These are phyloP conservation scores for Podosphaera fusca DNA, from an alignment of 2,329 filamentous ascomycete species.

Conservation along the genomic window DNA sequence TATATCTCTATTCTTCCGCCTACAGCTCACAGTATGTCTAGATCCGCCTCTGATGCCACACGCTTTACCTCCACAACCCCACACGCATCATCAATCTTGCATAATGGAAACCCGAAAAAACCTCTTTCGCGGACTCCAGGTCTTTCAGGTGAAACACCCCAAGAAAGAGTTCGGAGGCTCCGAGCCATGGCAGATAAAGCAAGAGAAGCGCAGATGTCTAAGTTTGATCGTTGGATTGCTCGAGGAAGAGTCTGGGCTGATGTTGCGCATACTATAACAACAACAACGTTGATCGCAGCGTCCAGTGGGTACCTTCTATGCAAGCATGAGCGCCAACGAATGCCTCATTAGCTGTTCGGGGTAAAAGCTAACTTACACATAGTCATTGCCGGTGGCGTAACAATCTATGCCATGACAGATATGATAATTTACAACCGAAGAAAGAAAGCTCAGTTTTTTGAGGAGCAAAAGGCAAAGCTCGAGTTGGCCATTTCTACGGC, in stretches of 20 bases:
- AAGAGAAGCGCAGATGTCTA: constrained; percentile 13
- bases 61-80: constrained; percentile 50
- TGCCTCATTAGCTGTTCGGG: too few species aligned
- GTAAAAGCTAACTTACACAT: constrained; percentile 2
- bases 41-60: constrained; percentile 58
- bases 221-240: constrained; percentile 14
- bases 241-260: constrained; percentile 17
- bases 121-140: constrained; percentile 18
- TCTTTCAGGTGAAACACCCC: constrained; percentile 16
- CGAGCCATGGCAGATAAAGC: constrained; percentile 16
- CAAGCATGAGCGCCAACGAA: neutral
- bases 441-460: constrained; percentile 37
- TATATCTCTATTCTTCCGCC: neutral
- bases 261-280: constrained; percentile 16
- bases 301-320: constrained; percentile 11
- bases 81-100: constrained; percentile 33
- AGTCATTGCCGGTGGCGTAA: constrained; percentile 36
- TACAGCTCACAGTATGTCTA: constrained; percentile 21
- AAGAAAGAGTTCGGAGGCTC: constrained; percentile 16
- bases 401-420: constrained; percentile 39
- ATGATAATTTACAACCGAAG: constrained; percentile 45
- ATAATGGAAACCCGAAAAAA: constrained; percentile 19
- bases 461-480: constrained; percentile 22
- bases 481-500: constrained; percentile 23
- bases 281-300: constrained; percentile 15